phyloP scores from a whole-genome alignment of 2,329 filamentous ascomycete species.

The Byssoonygena ceratinophila region DNA sequence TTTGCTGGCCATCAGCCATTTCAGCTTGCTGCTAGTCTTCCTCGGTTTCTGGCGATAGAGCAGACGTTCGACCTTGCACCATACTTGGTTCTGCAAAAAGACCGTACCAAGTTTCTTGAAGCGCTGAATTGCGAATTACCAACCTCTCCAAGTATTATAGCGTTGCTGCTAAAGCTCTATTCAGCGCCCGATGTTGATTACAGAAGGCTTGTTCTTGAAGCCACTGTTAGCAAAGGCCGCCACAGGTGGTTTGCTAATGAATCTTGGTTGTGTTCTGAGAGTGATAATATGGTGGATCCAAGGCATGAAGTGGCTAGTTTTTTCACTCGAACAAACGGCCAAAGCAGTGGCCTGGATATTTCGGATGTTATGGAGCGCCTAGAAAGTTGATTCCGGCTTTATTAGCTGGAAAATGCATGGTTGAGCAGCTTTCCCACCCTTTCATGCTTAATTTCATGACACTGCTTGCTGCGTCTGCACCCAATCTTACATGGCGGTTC shows the following conservation, averaged over 20 bases:
- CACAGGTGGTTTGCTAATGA: constrained; percentile 8
- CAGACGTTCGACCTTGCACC: background rate
- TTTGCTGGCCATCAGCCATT: constrained; percentile 7
- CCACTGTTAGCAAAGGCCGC: constrained; percentile 9
- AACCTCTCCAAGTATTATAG: background rate
- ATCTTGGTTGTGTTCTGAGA: constrained; percentile 1
- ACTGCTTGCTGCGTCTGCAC: too few relatives aligned
- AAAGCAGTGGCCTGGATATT: constrained; percentile 3
- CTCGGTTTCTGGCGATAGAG: constrained; percentile 10
- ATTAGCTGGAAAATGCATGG: background rate
- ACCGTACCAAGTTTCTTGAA: constrained; percentile 5
- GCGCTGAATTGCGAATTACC: constrained; percentile 2
- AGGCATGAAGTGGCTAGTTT: constrained; percentile 1
- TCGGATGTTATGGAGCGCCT: background rate
- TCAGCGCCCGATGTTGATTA: constrained; percentile 11
- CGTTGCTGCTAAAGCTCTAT: background rate
- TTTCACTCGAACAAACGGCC: background rate
- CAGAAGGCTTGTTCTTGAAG: constrained; percentile 10
- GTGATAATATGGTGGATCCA: background rate
- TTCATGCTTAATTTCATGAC: too few relatives aligned
- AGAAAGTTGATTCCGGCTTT: background rate
- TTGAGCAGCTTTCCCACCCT: too few relatives aligned
- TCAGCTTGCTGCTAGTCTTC: constrained; percentile 12
- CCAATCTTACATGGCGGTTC: too few relatives aligned
- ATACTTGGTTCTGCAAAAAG: constrained; percentile 1